Conservation (phyloP, 495 filamentous ascomycete species). For the Annulohypoxylon moriforme region DNA sequence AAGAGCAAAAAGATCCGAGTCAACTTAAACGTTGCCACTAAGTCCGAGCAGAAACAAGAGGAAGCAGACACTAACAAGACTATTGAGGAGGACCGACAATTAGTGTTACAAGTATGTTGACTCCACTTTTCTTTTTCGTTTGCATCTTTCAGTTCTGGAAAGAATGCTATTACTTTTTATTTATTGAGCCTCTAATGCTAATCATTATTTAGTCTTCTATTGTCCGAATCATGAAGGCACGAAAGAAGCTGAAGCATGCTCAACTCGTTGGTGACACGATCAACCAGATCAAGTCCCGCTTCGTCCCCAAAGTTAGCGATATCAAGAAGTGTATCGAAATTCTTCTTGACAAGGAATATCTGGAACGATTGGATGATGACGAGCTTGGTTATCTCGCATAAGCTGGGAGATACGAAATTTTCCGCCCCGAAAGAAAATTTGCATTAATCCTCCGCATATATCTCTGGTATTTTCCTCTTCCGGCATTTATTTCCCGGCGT, state of each 20-base stretch:
- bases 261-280: constrained; percentile 94
- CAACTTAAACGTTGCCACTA: constrained; percentile 94
- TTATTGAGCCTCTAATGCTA: constrained; percentile 16
- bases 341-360: constrained; percentile 98
- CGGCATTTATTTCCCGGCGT: constrained; percentile 13
- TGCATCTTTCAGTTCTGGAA: neutral
- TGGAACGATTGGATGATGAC: constrained; percentile 93
- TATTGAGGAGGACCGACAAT: constrained; percentile 96
- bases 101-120: constrained; percentile 89
- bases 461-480: constrained; percentile 18
- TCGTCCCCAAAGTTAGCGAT: constrained; percentile 89
- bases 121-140: constrained; percentile 65
- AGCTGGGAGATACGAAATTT: constrained; percentile 14
- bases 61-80: constrained; percentile 98
- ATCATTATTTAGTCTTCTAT: constrained; percentile 82
- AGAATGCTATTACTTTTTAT: neutral
- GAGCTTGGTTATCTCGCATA: constrained; percentile 92
- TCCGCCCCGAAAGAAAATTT: neutral
- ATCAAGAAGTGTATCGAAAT: constrained; percentile 99
- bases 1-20: constrained; percentile 98
- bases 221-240: constrained; percentile 99
- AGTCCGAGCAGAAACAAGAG: constrained; percentile 94
- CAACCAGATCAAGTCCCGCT: constrained; percentile 91
- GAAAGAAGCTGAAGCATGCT: constrained; percentile 97
- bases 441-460: constrained; percentile 15